Evolutionary conservation across 2,329 filamentous ascomycete species (phyloP).

Genomic region (Didymella keratinophila): DNA sequence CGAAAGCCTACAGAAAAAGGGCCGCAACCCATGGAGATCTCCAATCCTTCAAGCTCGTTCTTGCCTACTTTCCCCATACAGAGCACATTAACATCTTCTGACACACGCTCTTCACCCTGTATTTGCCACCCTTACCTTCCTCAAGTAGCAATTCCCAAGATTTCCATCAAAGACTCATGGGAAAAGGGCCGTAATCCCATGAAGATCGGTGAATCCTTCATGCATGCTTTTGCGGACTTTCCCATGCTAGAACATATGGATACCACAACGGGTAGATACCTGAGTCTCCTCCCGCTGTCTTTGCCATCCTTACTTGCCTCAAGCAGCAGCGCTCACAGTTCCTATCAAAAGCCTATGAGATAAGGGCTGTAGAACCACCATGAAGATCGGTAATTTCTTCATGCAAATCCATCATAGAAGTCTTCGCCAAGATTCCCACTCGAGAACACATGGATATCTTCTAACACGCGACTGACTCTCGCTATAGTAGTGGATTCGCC

Average conservation of each 20-base stretch:
- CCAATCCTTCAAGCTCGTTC: not conserved
- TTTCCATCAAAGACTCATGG: not conserved
- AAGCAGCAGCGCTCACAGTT: not conserved
- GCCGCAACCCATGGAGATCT: not conserved
- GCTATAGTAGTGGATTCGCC: not conserved
- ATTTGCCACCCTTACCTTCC: not conserved
- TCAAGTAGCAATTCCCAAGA: not conserved
- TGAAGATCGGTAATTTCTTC: too few species aligned
- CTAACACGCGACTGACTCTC: too few species aligned
- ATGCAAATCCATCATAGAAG: not conserved
- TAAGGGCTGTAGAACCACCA: not conserved
- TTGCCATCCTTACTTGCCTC: too few species aligned
- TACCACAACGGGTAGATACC: too few species aligned
- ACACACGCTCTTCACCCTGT: not conserved
- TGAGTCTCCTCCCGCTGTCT: too few species aligned
- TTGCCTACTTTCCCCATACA: not conserved
- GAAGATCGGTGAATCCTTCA: too few species aligned
- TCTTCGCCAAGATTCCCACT: not conserved
- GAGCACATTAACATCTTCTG: not conserved
- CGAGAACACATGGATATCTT: not conserved
- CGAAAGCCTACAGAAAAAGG: not conserved
- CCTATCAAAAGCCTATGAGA: not conserved
- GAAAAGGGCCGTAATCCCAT: constrained; percentile 9
- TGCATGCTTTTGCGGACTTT: too few species aligned
- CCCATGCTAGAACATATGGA: too few species aligned